Conservation (phyloP, 768 basidiomycete genomes). For the Collybiopsis confluens region DNA sequence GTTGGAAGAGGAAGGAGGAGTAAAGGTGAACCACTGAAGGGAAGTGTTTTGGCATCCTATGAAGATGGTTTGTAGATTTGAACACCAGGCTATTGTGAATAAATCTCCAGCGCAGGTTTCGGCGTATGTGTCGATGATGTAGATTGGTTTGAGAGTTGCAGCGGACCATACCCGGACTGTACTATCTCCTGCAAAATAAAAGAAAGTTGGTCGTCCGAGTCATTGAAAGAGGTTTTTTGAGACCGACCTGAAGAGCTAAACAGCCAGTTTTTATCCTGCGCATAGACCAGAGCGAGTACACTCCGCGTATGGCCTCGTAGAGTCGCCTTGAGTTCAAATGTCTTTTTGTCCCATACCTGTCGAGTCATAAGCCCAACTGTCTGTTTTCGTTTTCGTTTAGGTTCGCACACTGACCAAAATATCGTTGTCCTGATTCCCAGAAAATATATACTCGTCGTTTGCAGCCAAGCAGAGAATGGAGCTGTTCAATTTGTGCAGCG, state of each 20-base stretch:
- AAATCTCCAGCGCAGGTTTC: conserved; percentile 84
- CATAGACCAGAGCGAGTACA: conserved; percentile 75
- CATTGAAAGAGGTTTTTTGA: not conserved
- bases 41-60: conserved; percentile 93
- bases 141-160: conserved; percentile 56
- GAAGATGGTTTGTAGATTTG: conserved; percentile 64
- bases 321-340: conserved; percentile 63
- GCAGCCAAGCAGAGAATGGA: conserved; percentile 77
- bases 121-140: conserved; percentile 71
- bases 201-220: conserved; percentile 7
- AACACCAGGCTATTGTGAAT: conserved; percentile 80
- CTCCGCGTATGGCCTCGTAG: conserved; percentile 82
- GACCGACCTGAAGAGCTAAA: conserved; percentile 82
- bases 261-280: conserved; percentile 74
- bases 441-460: conserved; percentile 70
- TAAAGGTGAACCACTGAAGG: conserved; percentile 81
- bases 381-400: not conserved
- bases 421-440: conserved; percentile 73
- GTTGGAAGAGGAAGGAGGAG: conserved; percentile 8
- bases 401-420: conserved; percentile 59
- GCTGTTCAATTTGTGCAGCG: conserved; percentile 62
- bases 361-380: not conserved
- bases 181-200: conserved; percentile 62
- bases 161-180: conserved; percentile 90
- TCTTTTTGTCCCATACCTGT: conserved; percentile 83